Evolutionary conservation across 2,329 filamentous ascomycete species (phyloP).

Genomic region (Emergomyces africanus): DNA sequence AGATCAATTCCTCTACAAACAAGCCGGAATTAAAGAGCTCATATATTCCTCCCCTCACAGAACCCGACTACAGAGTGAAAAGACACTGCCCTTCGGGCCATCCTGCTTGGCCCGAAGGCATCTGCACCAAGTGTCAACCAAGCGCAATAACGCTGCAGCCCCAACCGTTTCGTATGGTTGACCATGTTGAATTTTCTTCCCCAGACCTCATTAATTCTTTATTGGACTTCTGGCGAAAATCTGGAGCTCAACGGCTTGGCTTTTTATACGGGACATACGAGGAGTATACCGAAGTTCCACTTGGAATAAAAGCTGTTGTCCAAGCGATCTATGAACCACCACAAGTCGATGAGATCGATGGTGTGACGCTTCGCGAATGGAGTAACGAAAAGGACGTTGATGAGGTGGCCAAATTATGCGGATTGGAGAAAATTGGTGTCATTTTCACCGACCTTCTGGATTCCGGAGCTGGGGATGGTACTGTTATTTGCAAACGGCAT

Average conservation of each 20-base stretch:
- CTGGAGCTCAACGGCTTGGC: constrained; percentile 71
- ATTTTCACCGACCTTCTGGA: constrained; percentile 91
- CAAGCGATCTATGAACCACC: constrained; percentile 96
- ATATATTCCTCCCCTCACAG: constrained; percentile 87
- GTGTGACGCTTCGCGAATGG: constrained; percentile 75
- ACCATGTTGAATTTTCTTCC: constrained; percentile 92
- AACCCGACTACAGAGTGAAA: constrained; percentile 84
- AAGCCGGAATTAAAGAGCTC: constrained; percentile 88
- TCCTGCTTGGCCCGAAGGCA: constrained; percentile 85
- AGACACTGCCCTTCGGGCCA: constrained; percentile 86
- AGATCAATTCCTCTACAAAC: constrained; percentile 92
- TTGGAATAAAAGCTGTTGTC: constrained; percentile 89
- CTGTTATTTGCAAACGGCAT: constrained; percentile 88
- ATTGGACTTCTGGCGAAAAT: constrained; percentile 81
- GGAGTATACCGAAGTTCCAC: constrained; percentile 82
- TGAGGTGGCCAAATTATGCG: constrained; percentile 66
- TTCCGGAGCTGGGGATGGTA: constrained; percentile 66
- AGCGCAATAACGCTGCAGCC: constrained; percentile 92
- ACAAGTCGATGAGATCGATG: constrained; percentile 78
- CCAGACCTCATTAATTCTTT: constrained; percentile 77
- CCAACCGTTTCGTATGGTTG: constrained; percentile 90
- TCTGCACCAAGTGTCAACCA: constrained; percentile 96
- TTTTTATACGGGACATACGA: constrained; percentile 85
- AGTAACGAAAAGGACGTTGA: constrained; percentile 72
- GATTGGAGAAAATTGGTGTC: constrained; percentile 76